Evolutionary conservation across 768 basidiomycete species (phyloP).

Genomic region (Inosperma sp.): DNA sequence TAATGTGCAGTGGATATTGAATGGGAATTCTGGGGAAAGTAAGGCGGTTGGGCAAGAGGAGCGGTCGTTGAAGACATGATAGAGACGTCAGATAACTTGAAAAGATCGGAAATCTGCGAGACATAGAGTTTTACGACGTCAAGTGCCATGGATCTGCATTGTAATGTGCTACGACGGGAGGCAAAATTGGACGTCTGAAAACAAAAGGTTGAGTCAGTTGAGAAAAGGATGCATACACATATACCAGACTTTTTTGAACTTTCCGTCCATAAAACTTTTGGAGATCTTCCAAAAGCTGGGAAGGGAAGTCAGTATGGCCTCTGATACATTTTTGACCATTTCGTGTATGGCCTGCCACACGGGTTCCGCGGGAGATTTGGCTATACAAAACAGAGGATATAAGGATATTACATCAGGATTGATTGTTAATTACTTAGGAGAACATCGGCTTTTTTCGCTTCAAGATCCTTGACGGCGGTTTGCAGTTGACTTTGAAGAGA

Average conservation of each 20-base stretch:
- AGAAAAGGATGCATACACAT: not conserved
- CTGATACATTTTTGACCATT: constrained; percentile 84
- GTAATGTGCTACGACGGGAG: constrained; percentile 70
- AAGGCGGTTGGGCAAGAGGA: constrained; percentile 39
- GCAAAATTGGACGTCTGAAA: constrained; percentile 23
- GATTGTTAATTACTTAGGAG: constrained; percentile 46
- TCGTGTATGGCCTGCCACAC: constrained; percentile 78
- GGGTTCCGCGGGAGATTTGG: constrained; percentile 64
- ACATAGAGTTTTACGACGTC: constrained; percentile 83
- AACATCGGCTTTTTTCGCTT: constrained; percentile 57
- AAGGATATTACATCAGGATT: not conserved
- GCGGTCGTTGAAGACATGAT: constrained; percentile 40
- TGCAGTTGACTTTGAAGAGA: constrained; percentile 56
- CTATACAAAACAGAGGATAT: constrained; percentile 34
- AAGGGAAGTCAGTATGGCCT: constrained; percentile 75
- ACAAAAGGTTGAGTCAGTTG: constrained; percentile 22
- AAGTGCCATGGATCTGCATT: constrained; percentile 78
- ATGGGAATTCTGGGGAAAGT: constrained; percentile 72
- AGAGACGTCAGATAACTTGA: constrained; percentile 63
- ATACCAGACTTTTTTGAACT: constrained; percentile 73
- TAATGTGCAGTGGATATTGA: constrained; percentile 80
- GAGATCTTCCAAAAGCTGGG: constrained; percentile 95
- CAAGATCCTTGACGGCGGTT: constrained; percentile 53
- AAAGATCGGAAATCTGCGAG: constrained; percentile 75
- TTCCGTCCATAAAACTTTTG: constrained; percentile 87